A percentile compares a stretch with the other conserved stretches of the same genome.
phyloP scores from a whole-genome alignment of 2,329 filamentous ascomycete species.

The Pleoardoris graminearum region DNA sequence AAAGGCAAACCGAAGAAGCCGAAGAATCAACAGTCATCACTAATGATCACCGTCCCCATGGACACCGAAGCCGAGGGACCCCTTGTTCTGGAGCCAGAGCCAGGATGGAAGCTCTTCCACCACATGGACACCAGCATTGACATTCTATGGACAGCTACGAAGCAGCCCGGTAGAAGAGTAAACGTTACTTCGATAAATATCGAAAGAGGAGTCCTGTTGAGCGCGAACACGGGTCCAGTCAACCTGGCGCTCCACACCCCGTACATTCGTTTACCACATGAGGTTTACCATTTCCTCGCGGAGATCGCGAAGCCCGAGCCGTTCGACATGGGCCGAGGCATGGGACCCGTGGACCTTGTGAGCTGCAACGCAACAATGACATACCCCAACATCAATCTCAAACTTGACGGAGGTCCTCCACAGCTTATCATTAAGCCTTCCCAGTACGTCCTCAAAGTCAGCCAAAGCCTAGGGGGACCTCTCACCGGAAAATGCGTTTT shows the following conservation, averaged over 20 bases:
- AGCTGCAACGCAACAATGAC: slow-evolving; percentile 5
- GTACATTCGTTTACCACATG: slow-evolving; percentile 6
- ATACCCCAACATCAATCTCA: slow-evolving; percentile 8
- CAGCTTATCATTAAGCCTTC: slow-evolving; percentile 9
- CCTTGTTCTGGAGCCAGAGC: slow-evolving; percentile 10
- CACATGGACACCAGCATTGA: slow-evolving; percentile 13
- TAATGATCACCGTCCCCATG: slow-evolving; percentile 11
- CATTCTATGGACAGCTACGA: slow-evolving; percentile 7
- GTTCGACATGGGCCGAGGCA: slow-evolving; percentile 8
- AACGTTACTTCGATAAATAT: slow-evolving; percentile 10
- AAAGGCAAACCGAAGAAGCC: slow-evolving; percentile 1
- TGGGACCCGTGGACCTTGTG: slow-evolving; percentile 6
- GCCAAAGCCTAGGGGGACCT: slow-evolving; percentile 7
- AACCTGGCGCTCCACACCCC: slow-evolving; percentile 8
- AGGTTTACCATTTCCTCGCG: slow-evolving; percentile 8
- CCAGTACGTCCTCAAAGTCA: slow-evolving; percentile 10
- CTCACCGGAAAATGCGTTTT: slow-evolving; percentile 10
- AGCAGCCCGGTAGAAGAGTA: slow-evolving; percentile 5
- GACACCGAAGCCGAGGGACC: slow-evolving; percentile 13
- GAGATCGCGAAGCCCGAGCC: slow-evolving; percentile 1
- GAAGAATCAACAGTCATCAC: slow-evolving; percentile 6
- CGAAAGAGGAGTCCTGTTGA: not conserved
- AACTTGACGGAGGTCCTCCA: slow-evolving; percentile 5
- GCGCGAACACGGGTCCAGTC: slow-evolving; percentile 1
- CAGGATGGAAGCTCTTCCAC: slow-evolving; percentile 13